Percentiles rank a stretch among this genome's conserved stretches.
Evolutionary conservation across 345 rosid genomes (phyloP).

Genomic region (Trapa incisa): DNA sequence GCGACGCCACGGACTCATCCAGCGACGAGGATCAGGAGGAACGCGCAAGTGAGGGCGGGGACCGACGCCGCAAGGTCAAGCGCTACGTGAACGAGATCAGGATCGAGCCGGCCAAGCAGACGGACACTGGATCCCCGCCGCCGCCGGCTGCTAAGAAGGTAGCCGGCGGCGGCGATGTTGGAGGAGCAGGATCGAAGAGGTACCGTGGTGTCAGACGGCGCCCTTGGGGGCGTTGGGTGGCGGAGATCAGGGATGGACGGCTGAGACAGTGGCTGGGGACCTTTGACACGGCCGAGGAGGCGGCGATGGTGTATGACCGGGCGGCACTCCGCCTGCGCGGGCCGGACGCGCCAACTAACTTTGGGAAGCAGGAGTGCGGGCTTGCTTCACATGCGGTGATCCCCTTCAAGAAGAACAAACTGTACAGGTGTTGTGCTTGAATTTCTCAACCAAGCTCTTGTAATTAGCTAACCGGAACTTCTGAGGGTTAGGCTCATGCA

Average conservation of each 20-base stretch:
- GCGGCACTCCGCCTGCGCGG: conserved; percentile 25
- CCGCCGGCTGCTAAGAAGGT: conserved; percentile 3
- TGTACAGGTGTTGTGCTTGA: conserved; percentile 20
- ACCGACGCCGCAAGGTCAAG: conserved; percentile 14
- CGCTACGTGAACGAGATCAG: conserved; percentile 22
- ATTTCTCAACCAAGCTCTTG: not conserved
- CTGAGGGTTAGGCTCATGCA: not conserved
- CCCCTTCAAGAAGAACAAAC: conserved; percentile 21
- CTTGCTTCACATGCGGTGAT: conserved; percentile 9
- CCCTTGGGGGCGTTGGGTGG: conserved; percentile 38
- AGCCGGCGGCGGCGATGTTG: conserved; percentile 7
- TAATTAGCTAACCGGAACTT: conserved; percentile 8
- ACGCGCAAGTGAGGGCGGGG: not conserved
- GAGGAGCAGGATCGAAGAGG: conserved; percentile 15
- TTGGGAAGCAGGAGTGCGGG: conserved; percentile 16
- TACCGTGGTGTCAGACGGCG: conserved; percentile 31
- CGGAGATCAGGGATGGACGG: conserved; percentile 30
- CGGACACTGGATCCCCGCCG: conserved; percentile 5
- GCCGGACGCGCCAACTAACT: conserved; percentile 26
- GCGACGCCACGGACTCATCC: conserved; percentile 33
- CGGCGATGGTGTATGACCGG: conserved; percentile 27
- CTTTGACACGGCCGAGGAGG: conserved; percentile 31
- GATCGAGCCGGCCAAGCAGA: conserved; percentile 10
- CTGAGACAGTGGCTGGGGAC: conserved; percentile 28
- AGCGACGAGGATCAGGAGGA: conserved; percentile 18